These are phyloP conservation scores for Sodiomyces alkalinus DNA, from an alignment of 2,329 filamentous ascomycete species.

Conservation along the genomic window DNA sequence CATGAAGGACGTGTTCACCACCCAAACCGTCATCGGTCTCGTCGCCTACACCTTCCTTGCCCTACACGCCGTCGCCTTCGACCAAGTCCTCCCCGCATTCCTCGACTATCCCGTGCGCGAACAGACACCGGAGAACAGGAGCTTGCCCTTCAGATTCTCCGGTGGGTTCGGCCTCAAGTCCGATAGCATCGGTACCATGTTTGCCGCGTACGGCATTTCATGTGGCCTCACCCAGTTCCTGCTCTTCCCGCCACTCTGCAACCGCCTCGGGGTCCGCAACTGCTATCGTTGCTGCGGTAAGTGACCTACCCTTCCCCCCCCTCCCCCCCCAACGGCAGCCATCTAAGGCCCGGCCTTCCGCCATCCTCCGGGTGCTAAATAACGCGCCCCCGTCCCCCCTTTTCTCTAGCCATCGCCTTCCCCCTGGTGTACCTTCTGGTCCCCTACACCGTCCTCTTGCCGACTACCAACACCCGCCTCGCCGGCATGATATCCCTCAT, in stretches of 20 bases:
- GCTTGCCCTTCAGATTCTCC: slow-evolving; percentile 65
- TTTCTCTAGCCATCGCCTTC: slow-evolving; percentile 48
- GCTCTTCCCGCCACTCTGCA: slow-evolving; percentile 63
- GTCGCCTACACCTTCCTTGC: slow-evolving; percentile 67
- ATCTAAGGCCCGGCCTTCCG: too few relatives aligned
- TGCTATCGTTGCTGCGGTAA: slow-evolving; percentile 57
- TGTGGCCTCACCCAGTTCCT: slow-evolving; percentile 78
- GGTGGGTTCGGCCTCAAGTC: slow-evolving; percentile 66
- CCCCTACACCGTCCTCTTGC: slow-evolving; percentile 60
- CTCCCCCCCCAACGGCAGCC: too few relatives aligned
- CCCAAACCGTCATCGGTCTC: slow-evolving; percentile 61
- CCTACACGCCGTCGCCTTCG: slow-evolving; percentile 69
- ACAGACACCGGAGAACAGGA: slow-evolving; percentile 40
- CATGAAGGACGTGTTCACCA: slow-evolving; percentile 53
- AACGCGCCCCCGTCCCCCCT: slow-evolving; percentile 13
- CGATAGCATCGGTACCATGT: slow-evolving; percentile 67
- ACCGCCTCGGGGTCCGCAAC: slow-evolving; percentile 55
- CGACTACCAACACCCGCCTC: slow-evolving; percentile 32
- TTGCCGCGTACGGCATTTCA: slow-evolving; percentile 65
- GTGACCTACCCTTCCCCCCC: slow-evolving; percentile 17
- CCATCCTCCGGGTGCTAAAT: too few relatives aligned
- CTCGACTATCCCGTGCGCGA: slow-evolving; percentile 56
- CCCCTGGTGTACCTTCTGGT: slow-evolving; percentile 68
- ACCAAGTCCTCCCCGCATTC: slow-evolving; percentile 80
- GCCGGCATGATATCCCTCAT: slow-evolving; percentile 51